These are phyloP conservation scores for Wickerhamomyces subpelliculosus DNA, from an alignment of 805 yeast species.

Conservation along the genomic window DNA sequence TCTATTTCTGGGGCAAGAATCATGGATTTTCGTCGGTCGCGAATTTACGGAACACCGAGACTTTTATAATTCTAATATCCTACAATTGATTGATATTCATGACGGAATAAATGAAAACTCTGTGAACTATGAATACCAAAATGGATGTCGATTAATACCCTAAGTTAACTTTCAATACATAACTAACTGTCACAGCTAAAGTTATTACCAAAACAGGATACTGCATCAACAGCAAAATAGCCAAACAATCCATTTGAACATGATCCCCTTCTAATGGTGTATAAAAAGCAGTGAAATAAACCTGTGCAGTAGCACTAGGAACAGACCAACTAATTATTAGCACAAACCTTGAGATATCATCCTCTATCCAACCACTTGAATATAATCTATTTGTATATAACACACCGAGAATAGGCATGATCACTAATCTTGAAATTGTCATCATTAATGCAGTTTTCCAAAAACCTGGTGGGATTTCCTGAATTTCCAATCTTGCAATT, in stretches of 20 bases:
- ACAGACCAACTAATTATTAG: conserved; percentile 68
- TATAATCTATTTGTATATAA: conserved; percentile 57
- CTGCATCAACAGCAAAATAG: conserved; percentile 67
- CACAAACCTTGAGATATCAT: conserved; percentile 59
- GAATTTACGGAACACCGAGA: no score
- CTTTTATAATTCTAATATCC: no score
- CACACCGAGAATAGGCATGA: conserved; percentile 77
- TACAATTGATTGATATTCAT: no score
- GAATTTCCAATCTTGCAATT: conserved; percentile 63
- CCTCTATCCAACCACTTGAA: conserved; percentile 55
- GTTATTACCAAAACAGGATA: conserved; percentile 63
- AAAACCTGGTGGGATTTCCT: conserved; percentile 58
- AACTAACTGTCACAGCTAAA: conserved; percentile 53
- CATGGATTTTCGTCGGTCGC: no score
- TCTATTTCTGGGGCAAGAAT: no score
- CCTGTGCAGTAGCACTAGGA: conserved; percentile 85
- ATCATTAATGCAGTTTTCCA: conserved; percentile 59
- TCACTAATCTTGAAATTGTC: conserved; percentile 49
- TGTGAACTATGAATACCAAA: no score
- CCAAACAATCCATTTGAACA: conserved; percentile 74
- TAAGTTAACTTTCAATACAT: conserved; percentile 12
- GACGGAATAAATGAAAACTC: no score
- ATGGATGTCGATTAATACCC: background rate
- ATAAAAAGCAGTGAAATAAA: conserved; percentile 83
- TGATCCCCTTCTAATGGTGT: conserved; percentile 55